These are phyloP conservation scores for Kodamaea arcana DNA, from an alignment of 1,139 yeast species.

Conservation along the genomic window DNA sequence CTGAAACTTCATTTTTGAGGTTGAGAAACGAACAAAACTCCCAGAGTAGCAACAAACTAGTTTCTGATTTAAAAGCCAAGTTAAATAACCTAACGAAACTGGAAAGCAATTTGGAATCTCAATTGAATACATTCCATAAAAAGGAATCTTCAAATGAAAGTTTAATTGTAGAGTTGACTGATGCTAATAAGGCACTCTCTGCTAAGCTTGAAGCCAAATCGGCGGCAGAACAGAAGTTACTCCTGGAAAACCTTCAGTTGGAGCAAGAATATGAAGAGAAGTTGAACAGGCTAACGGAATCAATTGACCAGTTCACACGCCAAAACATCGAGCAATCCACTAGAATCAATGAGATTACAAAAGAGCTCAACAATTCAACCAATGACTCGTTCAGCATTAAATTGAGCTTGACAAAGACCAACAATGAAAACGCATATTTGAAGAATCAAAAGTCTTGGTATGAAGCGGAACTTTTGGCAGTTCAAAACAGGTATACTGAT, in stretches of 20 bases:
- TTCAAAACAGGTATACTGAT: slow-evolving; percentile 37
- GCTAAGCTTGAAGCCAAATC: background rate
- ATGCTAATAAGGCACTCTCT: background rate
- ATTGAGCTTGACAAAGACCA: slow-evolving; percentile 37
- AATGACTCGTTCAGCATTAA: slow-evolving; percentile 40
- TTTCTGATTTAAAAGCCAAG: slow-evolving; percentile 12
- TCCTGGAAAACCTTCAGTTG: slow-evolving; percentile 9
- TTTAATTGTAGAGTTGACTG: slow-evolving; percentile 11
- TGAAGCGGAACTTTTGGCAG: slow-evolving; percentile 40
- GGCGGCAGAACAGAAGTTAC: background rate
- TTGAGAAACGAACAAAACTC: slow-evolving; percentile 52
- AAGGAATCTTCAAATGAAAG: background rate
- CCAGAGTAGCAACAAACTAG: slow-evolving; percentile 20
- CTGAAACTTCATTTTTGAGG: slow-evolving; percentile 49
- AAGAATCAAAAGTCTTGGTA: slow-evolving; percentile 45
- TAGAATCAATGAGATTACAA: slow-evolving; percentile 33
- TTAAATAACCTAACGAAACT: slow-evolving; percentile 5
- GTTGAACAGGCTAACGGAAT: slow-evolving; percentile 45
- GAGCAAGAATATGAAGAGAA: slow-evolving; percentile 39
- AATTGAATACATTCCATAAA: background rate
- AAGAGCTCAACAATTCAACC: slow-evolving; percentile 33
- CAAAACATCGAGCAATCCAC: slow-evolving; percentile 47
- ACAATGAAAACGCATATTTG: slow-evolving; percentile 33
- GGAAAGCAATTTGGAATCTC: background rate
- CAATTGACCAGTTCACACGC: slow-evolving; percentile 46